These are phyloP conservation scores for Gastrolobium villosum DNA, from an alignment of 306 rosid genomes.

Conservation along the genomic window DNA sequence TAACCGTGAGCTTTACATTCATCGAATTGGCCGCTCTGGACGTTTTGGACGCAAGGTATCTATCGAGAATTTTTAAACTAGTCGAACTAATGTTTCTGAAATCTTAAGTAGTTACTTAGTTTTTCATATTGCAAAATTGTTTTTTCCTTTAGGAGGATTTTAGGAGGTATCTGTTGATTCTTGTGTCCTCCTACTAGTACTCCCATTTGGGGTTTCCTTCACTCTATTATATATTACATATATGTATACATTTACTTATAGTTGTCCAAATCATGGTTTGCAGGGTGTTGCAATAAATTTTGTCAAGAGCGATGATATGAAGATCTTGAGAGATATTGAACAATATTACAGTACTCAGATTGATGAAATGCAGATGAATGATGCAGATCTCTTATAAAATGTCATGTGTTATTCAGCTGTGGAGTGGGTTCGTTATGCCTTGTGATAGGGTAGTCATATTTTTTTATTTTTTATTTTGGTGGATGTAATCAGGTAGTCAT, in stretches of 20 bases:
- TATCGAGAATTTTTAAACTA: slow-evolving; percentile 26
- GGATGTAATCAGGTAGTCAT: too few species aligned
- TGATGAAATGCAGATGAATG: slow-evolving; percentile 99
- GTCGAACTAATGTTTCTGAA: slow-evolving; percentile 2
- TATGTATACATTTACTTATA: not conserved
- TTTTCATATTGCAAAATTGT: not conserved
- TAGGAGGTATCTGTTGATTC: slow-evolving; percentile 10
- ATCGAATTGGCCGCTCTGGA: slow-evolving; percentile 98
- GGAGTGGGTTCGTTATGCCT: slow-evolving; percentile 46
- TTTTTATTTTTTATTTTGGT: too few species aligned
- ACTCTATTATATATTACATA: slow-evolving; percentile 8
- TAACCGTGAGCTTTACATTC: slow-evolving; percentile 97
- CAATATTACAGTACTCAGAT: slow-evolving; percentile 99
- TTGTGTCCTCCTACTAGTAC: not conserved
- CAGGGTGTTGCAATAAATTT: slow-evolving; percentile 99
- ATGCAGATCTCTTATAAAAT: slow-evolving; percentile 83
- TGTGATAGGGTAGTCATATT: slow-evolving; percentile 3
- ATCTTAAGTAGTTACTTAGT: not conserved
- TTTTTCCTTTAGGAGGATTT: slow-evolving; percentile 10
- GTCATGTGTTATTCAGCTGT: slow-evolving; percentile 39
- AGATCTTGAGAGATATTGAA: slow-evolving; percentile 93
- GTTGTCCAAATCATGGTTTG: slow-evolving; percentile 39
- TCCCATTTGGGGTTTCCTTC: not conserved
- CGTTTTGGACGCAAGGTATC: slow-evolving; percentile 99
- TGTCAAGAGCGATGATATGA: slow-evolving; percentile 95